Evolutionary conservation across 2,329 filamentous ascomycete genomes (phyloP).

Genomic region (Plectosphaerella sp.): DNA sequence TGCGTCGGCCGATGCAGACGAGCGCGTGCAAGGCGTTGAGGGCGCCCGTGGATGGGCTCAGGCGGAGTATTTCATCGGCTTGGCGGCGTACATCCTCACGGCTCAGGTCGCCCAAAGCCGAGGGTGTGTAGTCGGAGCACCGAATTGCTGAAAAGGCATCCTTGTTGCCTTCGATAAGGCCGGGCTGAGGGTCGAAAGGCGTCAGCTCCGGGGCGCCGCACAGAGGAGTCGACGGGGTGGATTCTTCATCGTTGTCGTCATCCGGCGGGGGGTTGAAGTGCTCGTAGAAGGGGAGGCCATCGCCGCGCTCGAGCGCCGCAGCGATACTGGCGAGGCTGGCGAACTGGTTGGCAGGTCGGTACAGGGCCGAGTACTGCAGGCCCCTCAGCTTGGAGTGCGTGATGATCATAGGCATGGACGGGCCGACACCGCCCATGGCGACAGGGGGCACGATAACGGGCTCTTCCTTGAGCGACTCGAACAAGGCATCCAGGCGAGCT

Average conservation of each 20-base stretch:
- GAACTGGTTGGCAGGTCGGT: constrained; percentile 38
- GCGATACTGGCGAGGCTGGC: constrained; percentile 36
- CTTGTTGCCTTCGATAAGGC: constrained; percentile 24
- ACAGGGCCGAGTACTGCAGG: constrained; percentile 36
- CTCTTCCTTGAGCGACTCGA: constrained; percentile 31
- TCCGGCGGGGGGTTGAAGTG: constrained; percentile 7
- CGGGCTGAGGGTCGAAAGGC: constrained; percentile 23
- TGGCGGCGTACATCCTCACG: constrained; percentile 28
- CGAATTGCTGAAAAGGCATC: constrained; percentile 41
- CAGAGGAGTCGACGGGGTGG: constrained; percentile 12
- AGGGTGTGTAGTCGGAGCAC: constrained; percentile 35
- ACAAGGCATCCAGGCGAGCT: constrained; percentile 30
- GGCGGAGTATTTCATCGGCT: constrained; percentile 23
- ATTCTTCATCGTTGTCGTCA: neutral
- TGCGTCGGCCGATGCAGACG: constrained; percentile 30
- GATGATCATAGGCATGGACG: constrained; percentile 41
- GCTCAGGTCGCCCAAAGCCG: constrained; percentile 16
- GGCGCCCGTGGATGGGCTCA: constrained; percentile 38
- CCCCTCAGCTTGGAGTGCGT: constrained; percentile 43
- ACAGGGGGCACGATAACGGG: constrained; percentile 37
- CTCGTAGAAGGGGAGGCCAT: constrained; percentile 39
- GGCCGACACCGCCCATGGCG: constrained; percentile 17
- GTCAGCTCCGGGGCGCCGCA: constrained; percentile 24
- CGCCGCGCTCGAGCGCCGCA: constrained; percentile 35
- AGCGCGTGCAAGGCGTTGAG: constrained; percentile 35